These are phyloP conservation scores for Trypanosoma vivax DNA, from an alignment of 208 protist genomes.

Conservation along the genomic window DNA sequence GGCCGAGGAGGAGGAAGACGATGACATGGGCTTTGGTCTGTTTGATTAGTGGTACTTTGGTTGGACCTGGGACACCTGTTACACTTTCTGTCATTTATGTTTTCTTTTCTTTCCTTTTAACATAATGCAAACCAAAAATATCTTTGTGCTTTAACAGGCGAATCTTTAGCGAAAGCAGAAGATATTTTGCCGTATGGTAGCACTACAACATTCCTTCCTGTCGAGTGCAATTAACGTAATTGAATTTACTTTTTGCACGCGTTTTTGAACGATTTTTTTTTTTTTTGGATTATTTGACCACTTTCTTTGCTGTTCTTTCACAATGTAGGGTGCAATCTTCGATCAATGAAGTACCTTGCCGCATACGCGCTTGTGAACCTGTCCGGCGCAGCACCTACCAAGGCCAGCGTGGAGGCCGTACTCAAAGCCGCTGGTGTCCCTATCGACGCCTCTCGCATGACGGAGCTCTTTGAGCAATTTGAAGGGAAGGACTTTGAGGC, in stretches of 20 bases:
- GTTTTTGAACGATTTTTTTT: not conserved
- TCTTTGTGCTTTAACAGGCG: no score
- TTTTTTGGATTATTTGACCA: not conserved
- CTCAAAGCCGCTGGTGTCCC: conserved; percentile 82
- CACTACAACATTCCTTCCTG: no score
- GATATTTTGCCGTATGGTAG: no score
- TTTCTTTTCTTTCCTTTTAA: not conserved
- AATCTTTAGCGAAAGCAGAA: no score
- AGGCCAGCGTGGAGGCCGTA: conserved; percentile 83
- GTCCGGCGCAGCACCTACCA: conserved; percentile 73
- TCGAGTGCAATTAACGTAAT: no score
- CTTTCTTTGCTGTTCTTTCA: conserved; percentile 2
- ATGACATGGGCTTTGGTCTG: conserved; percentile 90
- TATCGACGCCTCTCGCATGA: conserved; percentile 60
- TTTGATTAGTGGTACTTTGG: conserved; percentile 66
- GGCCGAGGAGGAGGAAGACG: conserved; percentile 70
- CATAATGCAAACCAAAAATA: not conserved
- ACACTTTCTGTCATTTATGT: not conserved
- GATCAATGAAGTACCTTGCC: conserved; percentile 73
- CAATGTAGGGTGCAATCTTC: not conserved
- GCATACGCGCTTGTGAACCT: conserved; percentile 88
- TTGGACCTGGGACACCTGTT: no score
- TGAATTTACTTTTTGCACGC: no score
- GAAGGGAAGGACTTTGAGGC: conserved; percentile 90
- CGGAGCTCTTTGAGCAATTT: conserved; percentile 71